Evolutionary conservation across 148 eudicot genomes (phyloP).

Genomic region (Persicaria maculosa): DNA sequence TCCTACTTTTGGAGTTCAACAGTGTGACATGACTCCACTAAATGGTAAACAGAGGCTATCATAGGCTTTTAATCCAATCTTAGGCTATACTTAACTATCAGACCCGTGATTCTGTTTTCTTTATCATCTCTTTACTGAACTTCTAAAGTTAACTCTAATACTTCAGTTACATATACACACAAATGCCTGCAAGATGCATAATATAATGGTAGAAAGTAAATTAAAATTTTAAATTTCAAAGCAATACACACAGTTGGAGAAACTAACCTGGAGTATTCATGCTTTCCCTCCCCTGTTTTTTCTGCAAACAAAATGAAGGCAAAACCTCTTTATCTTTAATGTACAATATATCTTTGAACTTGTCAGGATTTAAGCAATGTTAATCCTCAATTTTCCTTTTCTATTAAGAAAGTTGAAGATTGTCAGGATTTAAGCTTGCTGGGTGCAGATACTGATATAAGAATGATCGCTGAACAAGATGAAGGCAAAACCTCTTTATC

Average conservation of each 20-base stretch:
- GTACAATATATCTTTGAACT: neutral
- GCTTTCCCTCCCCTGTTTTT: neutral
- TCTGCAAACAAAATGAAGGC: neutral
- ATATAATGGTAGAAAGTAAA: neutral
- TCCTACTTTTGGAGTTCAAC: neutral
- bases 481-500: neutral
- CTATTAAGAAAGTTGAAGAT: neutral
- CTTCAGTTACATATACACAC: neutral
- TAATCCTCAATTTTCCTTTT: neutral
- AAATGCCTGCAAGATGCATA: neutral
- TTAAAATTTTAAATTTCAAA: no score
- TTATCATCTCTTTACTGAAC: neutral
- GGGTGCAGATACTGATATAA: neutral
- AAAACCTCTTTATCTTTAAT: no score
- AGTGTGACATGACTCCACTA: neutral
- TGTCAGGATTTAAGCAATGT: neutral
- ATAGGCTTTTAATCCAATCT: neutral
- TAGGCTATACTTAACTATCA: neutral
- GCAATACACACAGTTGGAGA: no score
- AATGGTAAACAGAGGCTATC: neutral
- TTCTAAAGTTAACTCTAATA: neutral
- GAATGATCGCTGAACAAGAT: neutral
- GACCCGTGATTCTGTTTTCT: neutral
- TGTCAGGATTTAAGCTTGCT: neutral
- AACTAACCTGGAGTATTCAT: no score